Evolutionary conservation across 306 rosid species (phyloP), one percentile per base, ranked within the genome.

Genomic region (Gillenia trifoliata): DNA sequence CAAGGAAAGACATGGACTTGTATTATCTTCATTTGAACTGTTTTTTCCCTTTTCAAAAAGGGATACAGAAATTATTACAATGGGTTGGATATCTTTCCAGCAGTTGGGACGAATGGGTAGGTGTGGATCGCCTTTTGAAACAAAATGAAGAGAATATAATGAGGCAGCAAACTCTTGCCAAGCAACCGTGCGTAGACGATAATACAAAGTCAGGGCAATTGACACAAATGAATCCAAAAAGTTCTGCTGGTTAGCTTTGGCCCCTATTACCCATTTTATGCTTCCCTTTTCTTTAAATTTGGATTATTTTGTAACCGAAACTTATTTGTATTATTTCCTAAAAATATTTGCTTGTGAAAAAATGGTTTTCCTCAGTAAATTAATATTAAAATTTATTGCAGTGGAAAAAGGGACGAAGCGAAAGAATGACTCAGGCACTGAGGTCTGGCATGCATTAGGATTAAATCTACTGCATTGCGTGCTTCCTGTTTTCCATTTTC

Each of bases 21-120:
- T 47, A 33, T 45, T 38, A 54, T 65, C 20, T 62, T 59, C 67
- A 12, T 2, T 68, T 62, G 33, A 71, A 77, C 50, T 63, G 68
- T 41, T 54, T 76, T 36, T 79, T 75, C 79, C 67, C 81, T 74
- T 77, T 77, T 74, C 64, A 23, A 74, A 78, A 83, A 79, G 82
- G 82, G 78, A 84, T 66, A 71, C 85, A 76, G 74, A 80, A 85
- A 75, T 88, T 78, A 74, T 89, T 87, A 36, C 86, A 33, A 57
- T 83, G 75, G 80, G 72, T 87, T 88, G 75, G 75, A 78, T 81
- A 82, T 90, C 88, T 87, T 85, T 86, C 82, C 85, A 74, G 88
- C 98, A 92, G 98, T 90, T 92, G 98, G 98, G 98, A 92, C 38
- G 94, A 92, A 85, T 90, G 94, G 96, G 91, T 90, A 65, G 91